Evolutionary conservation across 805 yeast genomes (phyloP).

Genomic region (Spencermartinsiella europaea): DNA sequence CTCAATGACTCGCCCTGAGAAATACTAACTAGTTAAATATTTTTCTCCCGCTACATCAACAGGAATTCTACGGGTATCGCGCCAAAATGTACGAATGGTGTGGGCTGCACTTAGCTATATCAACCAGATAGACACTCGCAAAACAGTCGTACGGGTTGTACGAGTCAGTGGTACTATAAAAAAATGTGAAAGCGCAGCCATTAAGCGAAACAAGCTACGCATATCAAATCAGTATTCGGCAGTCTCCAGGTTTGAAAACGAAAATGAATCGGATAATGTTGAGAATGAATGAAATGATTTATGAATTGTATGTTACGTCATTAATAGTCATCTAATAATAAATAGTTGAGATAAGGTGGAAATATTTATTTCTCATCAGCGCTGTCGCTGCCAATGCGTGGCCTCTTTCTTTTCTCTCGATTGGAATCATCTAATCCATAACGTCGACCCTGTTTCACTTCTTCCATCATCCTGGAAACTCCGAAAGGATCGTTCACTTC

Average conservation of each 20-base stretch:
- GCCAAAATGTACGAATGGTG: conserved; percentile 57
- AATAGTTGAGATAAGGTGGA: not conserved
- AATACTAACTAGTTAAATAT: conserved; percentile 49
- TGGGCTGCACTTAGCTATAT: conserved; percentile 55
- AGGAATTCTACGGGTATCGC: conserved; percentile 73
- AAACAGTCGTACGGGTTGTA: conserved; percentile 52
- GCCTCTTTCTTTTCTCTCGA: conserved; percentile 3
- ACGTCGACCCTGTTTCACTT: conserved; percentile 10
- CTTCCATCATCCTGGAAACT: conserved; percentile 15
- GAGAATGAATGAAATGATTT: not conserved
- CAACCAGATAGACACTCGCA: conserved; percentile 43
- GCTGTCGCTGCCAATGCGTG: conserved; percentile 1
- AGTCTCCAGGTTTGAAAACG: conserved; percentile 9
- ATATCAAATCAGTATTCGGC: conserved; percentile 4
- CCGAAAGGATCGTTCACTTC: conserved; percentile 28
- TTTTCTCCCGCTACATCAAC: conserved; percentile 76
- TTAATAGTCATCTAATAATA: not conserved
- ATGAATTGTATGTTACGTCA: not conserved
- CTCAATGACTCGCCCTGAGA: not conserved
- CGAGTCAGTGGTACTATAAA: conserved; percentile 84
- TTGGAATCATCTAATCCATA: conserved; percentile 4
- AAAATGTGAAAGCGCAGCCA: conserved; percentile 70
- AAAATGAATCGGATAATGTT: conserved; percentile 3
- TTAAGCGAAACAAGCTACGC: conserved; percentile 34
- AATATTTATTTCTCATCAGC: not conserved